These are phyloP conservation scores for Epicoccum nigrum DNA, from an alignment of 2,329 filamentous ascomycete genomes.

Conservation along the genomic window DNA sequence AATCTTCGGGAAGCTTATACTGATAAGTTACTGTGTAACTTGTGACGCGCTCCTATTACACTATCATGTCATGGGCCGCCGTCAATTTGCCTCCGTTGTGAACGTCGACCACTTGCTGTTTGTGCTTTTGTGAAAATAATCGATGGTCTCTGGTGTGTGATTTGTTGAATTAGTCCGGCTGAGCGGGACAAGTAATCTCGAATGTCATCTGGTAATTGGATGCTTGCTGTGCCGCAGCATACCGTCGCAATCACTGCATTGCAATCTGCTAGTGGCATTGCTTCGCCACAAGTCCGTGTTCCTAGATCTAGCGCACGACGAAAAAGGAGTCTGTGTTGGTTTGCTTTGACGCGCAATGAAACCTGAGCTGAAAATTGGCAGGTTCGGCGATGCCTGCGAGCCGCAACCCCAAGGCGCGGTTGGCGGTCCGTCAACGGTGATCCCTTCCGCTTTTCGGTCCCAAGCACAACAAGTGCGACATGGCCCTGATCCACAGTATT, in stretches of 20 bases:
- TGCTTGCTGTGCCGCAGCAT: not conserved
- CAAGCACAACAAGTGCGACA: slow-evolving; percentile 17
- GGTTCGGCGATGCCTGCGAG: slow-evolving; percentile 30
- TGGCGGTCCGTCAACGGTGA: slow-evolving; percentile 26
- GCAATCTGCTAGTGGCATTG: not conserved
- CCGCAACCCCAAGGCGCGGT: slow-evolving; percentile 24
- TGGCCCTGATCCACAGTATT: slow-evolving; percentile 6
- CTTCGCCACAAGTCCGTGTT: slow-evolving; percentile 5
- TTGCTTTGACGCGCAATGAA: not conserved
- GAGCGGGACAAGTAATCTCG: slow-evolving; percentile 3
- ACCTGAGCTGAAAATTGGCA: slow-evolving; percentile 12
- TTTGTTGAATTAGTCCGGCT: slow-evolving; percentile 8
- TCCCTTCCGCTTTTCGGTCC: slow-evolving; percentile 35
- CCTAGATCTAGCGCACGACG: slow-evolving; percentile 5
- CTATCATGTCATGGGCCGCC: not conserved
- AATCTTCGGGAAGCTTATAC: slow-evolving; percentile 8
- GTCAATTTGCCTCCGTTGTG: not conserved
- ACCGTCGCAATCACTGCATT: not conserved
- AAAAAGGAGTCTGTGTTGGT: slow-evolving; percentile 8
- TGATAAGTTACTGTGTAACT: slow-evolving; percentile 4
- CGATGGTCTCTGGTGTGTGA: not conserved
- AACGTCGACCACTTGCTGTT: not conserved
- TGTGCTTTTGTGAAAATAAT: not conserved
- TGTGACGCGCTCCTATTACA: not conserved
- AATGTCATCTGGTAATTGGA: not conserved